These are phyloP conservation scores for Elaeis oleifera DNA, from an alignment of 202 grass and related monocot genomes.

Conservation along the genomic window DNA sequence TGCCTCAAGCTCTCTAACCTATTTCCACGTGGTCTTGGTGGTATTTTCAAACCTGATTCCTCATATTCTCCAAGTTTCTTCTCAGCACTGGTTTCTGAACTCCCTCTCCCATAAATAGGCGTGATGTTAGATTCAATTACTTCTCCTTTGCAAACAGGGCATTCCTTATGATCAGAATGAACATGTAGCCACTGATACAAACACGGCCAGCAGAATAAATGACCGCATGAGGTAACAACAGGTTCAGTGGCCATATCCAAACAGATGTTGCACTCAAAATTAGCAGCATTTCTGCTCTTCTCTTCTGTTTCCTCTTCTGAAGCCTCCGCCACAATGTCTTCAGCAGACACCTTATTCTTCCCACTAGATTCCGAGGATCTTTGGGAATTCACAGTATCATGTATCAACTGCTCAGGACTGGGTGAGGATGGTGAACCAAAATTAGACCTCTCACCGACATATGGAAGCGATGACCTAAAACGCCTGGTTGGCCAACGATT, in stretches of 20 bases:
- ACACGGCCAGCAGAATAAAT: constrained; percentile 97
- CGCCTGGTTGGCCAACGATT: constrained; percentile 10
- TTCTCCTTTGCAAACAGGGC: constrained; percentile 95
- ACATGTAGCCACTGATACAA: constrained; percentile 94
- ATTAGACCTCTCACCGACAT: not conserved
- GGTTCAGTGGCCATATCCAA: constrained; percentile 91
- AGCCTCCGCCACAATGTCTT: constrained; percentile 34
- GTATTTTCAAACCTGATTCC: constrained; percentile 19
- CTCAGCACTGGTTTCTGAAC: constrained; percentile 36
- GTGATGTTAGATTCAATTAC: constrained; percentile 73
- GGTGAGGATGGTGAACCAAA: constrained; percentile 12
- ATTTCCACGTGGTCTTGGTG: constrained; percentile 80
- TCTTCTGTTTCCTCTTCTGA: constrained; percentile 47
- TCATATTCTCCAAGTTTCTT: constrained; percentile 29
- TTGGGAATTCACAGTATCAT: constrained; percentile 4
- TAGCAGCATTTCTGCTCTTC: constrained; percentile 26
- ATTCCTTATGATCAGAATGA: constrained; percentile 88
- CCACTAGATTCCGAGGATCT: constrained; percentile 10
- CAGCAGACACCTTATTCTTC: constrained; percentile 34
- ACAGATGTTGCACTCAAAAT: constrained; percentile 94
- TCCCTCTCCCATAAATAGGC: constrained; percentile 90
- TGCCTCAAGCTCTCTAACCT: constrained; percentile 92
- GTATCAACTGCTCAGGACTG: constrained; percentile 1
- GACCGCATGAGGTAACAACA: constrained; percentile 91
- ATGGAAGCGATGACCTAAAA: constrained; percentile 16